Base-by-base conservation (phyloP, 2,329 filamentous ascomycete genomes). In the Neurospora sp. region DNA sequence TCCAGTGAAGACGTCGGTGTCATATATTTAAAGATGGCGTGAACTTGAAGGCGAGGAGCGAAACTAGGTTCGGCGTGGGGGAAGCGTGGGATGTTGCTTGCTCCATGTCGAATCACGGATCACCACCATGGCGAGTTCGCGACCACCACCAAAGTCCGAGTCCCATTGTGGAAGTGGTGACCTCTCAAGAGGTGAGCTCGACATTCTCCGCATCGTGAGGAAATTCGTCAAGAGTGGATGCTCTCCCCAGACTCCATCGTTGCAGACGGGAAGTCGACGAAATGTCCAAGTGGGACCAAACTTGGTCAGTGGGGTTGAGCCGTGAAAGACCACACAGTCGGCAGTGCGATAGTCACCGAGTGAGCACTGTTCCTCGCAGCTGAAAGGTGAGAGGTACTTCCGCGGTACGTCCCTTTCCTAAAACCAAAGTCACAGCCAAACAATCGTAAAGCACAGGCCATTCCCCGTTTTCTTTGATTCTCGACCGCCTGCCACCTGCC, bases 51-150 rank as follows among this genome's bases (percentile, higher is more conserved):
- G 38, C 67, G 39, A 42, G 38, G 19, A 68, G n/a, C 46, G 42
- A 58, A 58, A 33, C 33, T 43, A 62, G 67, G 68, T 36, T 69
- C 42, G 71, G 71, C 75, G 75, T 75, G 75, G 75, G 75, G 75
- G 72, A 72, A 68, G 71, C 74, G 75, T 76, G 75, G 75, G 75
- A 76, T 76, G 73, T 69, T 39, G 38, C 67, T 66, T 38, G 68
- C 66, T 71, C 67, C 15, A 70, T 36, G 69, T 69, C 71, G 66
- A 74, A 73, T 74, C 73, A 74, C 40, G 23, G 10, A 52, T 15
- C 43, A 52, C 43, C 43, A 28, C 43, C 11, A 52, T 23, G 43
- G 46, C 46, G 46, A 58, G 23, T 33, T 58, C 23, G 43, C 43
- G 19, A 52, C 43, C 43, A 23, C 43, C 43, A 52, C 43, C 19